Conservation (phyloP, 2,329 filamentous ascomycete species). For the Hymenoscyphus fructigenus region DNA sequence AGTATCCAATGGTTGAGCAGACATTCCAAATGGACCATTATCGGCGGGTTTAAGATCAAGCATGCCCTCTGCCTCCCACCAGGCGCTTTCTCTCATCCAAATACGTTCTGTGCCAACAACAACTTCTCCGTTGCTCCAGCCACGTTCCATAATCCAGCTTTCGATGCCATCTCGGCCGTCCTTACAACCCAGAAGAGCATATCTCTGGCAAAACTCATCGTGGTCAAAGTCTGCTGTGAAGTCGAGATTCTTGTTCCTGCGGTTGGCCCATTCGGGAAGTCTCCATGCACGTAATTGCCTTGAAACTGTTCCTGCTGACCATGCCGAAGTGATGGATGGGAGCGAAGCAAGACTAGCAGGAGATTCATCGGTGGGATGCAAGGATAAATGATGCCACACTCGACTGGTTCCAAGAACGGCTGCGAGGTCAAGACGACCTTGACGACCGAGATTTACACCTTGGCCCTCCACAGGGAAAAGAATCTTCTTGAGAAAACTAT, state of each 20-base stretch:
- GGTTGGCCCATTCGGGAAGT: conserved; percentile 93
- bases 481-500: conserved; percentile 77
- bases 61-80: conserved; percentile 98
- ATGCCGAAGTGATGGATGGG: conserved; percentile 72
- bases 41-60: conserved; percentile 70
- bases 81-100: conserved; percentile 91
- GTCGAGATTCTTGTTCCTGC: conserved; percentile 84
- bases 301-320: conserved; percentile 91
- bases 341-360: conserved; percentile 73
- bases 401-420: conserved; percentile 77
- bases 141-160: conserved; percentile 88
- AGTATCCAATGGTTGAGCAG: conserved; percentile 63
- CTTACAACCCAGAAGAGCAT: conserved; percentile 78
- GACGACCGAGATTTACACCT: conserved; percentile 77
- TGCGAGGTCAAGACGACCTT: conserved; percentile 76
- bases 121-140: conserved; percentile 98
- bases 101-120: conserved; percentile 87
- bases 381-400: conserved; percentile 89
- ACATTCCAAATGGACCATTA: conserved; percentile 43
- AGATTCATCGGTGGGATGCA: conserved; percentile 87
- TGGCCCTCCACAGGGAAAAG: conserved; percentile 76
- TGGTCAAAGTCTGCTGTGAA: conserved; percentile 96
- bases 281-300: conserved; percentile 92
- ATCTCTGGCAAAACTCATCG: conserved; percentile 86
- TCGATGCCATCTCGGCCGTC: conserved; percentile 92